phyloP scores from a whole-genome alignment of 345 rosid species.

The Linum trigynum region DNA sequence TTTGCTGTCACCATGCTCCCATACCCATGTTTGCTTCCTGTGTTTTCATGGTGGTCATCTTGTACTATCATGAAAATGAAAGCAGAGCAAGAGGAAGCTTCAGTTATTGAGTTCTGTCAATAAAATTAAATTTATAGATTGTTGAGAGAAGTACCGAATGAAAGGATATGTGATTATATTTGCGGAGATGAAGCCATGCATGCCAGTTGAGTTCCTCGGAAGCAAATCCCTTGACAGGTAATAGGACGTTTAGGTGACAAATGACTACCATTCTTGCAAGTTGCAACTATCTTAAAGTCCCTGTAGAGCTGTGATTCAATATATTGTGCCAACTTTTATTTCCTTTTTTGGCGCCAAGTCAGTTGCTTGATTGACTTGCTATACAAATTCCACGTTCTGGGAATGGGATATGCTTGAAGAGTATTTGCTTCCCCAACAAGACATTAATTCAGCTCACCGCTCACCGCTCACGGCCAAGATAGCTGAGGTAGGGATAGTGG shows the following conservation, averaged over 20 bases:
- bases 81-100: background rate
- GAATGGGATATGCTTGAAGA: background rate
- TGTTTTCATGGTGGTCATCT: slow-evolving; percentile 12
- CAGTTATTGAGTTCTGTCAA: background rate
- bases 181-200: background rate
- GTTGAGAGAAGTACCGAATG: background rate
- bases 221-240: background rate
- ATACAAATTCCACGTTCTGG: background rate
- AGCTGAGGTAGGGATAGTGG: no score
- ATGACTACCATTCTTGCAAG: background rate
- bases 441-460: background rate
- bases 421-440: background rate
- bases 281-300: background rate
- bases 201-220: background rate
- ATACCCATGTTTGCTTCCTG: slow-evolving; percentile 23
- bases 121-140: no score
- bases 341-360: background rate
- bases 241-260: background rate
- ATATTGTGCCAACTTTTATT: background rate
- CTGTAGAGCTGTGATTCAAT: background rate
- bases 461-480: no score
- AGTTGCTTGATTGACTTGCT: background rate
- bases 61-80: slow-evolving; percentile 12
- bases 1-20: slow-evolving; percentile 15
- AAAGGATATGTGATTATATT: background rate